Percentiles rank a stretch among this genome's conserved stretches.
phyloP scores from a whole-genome alignment of 2,329 filamentous ascomycete genomes.

The Coniella vitis region DNA sequence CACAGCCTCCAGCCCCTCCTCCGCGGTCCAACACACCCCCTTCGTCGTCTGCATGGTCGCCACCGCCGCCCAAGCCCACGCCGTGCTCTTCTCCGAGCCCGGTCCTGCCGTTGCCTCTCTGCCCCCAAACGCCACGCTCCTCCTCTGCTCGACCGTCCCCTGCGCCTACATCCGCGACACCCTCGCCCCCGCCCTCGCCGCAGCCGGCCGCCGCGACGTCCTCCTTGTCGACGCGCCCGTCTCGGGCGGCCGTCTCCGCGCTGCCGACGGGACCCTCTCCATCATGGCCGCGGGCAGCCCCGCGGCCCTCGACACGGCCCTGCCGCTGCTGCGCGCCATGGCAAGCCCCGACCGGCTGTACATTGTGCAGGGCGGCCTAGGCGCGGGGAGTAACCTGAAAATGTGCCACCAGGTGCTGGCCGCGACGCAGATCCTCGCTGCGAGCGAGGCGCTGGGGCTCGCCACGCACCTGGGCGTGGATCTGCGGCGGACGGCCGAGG shows the following conservation, averaged over 20 bases:
- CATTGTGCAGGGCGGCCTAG: constrained; percentile 52
- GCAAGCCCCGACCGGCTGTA: constrained; percentile 56
- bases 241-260: constrained; percentile 61
- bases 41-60: constrained; percentile 72
- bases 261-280: constrained; percentile 64
- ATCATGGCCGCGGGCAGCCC: constrained; percentile 65
- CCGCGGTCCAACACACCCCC: constrained; percentile 51
- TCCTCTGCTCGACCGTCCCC: constrained; percentile 66
- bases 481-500: constrained; percentile 31
- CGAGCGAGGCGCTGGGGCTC: constrained; percentile 54
- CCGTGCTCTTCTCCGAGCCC: constrained; percentile 54
- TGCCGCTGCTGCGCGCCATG: constrained; percentile 55
- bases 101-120: constrained; percentile 43
- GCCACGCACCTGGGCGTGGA: constrained; percentile 50
- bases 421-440: constrained; percentile 54
- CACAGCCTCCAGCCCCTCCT: constrained; percentile 51
- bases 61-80: constrained; percentile 61
- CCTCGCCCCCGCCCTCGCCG: constrained; percentile 49
- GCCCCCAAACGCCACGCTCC: constrained; percentile 50
- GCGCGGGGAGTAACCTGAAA: constrained; percentile 56
- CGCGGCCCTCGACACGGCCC: constrained; percentile 49
- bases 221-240: constrained; percentile 66
- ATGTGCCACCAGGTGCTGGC: constrained; percentile 58
- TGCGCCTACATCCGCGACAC: constrained; percentile 54
- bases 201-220: constrained; percentile 53